phyloP scores from a whole-genome alignment of 805 yeast species.

The Nakazawaea wyomingensis region DNA sequence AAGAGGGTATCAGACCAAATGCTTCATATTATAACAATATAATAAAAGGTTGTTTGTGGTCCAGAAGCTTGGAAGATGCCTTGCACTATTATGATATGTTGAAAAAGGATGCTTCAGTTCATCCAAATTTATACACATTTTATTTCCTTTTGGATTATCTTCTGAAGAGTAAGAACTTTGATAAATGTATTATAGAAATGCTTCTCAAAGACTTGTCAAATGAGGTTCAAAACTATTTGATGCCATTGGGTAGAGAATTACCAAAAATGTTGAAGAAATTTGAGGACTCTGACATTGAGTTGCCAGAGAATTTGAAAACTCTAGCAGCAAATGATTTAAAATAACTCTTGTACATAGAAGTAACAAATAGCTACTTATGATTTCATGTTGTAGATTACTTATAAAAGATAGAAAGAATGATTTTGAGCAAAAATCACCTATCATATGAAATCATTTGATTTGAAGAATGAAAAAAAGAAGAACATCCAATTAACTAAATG shows the following conservation, averaged over 20 bases:
- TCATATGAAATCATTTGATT: no score
- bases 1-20: constrained; percentile 28
- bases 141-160: constrained; percentile 38
- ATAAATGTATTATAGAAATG: constrained; percentile 27
- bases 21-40: constrained; percentile 39
- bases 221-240: constrained; percentile 17
- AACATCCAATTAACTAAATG: no score
- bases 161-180: constrained; percentile 17
- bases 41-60: constrained; percentile 42
- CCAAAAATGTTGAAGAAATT: constrained; percentile 30
- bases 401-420: not conserved
- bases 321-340: not conserved
- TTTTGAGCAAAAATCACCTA: not conserved
- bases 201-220: constrained; percentile 34
- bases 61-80: constrained; percentile 34
- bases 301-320: constrained; percentile 18
- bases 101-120: constrained; percentile 19
- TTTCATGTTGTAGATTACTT: no score
- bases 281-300: constrained; percentile 15
- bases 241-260: constrained; percentile 32
- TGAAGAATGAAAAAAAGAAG: no score
- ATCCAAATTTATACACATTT: constrained; percentile 47
- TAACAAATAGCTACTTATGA: no score
- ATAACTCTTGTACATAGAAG: constrained; percentile 3
- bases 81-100: constrained; percentile 33